A percentile compares a stretch with the other conserved stretches of the same genome.
These are phyloP conservation scores for Salix dunnii DNA, from an alignment of 345 rosid species.

Conservation along the genomic window DNA sequence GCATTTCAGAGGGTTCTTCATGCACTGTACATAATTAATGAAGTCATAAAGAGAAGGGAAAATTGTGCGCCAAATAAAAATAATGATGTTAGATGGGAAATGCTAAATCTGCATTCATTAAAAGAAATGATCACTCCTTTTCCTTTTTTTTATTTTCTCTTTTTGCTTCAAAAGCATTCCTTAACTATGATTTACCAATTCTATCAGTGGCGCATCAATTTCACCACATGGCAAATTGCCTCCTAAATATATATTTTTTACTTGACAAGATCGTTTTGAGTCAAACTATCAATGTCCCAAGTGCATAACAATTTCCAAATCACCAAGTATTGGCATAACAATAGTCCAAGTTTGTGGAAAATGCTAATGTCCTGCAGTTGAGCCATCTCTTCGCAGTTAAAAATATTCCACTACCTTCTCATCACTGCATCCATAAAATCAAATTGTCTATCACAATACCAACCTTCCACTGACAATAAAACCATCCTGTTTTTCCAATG, in stretches of 20 bases:
- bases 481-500: not conserved
- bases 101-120: not conserved
- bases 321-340: not conserved
- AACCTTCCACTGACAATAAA: not conserved
- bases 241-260: not conserved
- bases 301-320: not conserved
- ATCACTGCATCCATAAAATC: not conserved
- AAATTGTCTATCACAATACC: not conserved
- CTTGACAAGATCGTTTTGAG: not conserved
- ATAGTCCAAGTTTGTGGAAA: not conserved
- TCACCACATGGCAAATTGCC: not conserved
- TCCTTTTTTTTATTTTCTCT: not conserved
- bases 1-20: not conserved
- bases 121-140: not conserved
- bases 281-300: not conserved
- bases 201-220: not conserved
- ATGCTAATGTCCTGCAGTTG: not conserved
- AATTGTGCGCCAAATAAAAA: not conserved
- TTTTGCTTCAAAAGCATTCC: not conserved
- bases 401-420: not conserved
- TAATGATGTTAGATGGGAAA: not conserved
- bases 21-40: not conserved
- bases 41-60: not conserved
- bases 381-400: not conserved
- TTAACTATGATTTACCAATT: not conserved